Conservation (phyloP, 2,329 filamentous ascomycete genomes). For the Fusarium brachygibbosum region DNA sequence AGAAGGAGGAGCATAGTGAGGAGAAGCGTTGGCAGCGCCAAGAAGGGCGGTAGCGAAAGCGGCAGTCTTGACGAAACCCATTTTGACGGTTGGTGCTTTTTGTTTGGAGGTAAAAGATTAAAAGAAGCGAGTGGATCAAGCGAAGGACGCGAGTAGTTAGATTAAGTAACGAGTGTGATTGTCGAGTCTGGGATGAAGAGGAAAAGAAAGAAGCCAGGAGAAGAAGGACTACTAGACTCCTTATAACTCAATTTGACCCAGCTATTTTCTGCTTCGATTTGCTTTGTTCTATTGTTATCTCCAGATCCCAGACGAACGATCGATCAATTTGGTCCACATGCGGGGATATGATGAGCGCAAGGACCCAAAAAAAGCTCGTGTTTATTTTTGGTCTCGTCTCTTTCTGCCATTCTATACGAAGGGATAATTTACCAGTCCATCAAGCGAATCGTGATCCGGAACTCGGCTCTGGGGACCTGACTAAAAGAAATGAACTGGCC, state of each 20-base stretch:
- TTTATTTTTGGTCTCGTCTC: slow-evolving; percentile 30
- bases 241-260: slow-evolving; percentile 18
- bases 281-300: slow-evolving; percentile 7
- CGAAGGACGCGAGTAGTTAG: slow-evolving; percentile 18
- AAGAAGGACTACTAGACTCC: neutral
- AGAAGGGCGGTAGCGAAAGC: slow-evolving; percentile 35
- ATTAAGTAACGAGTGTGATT: slow-evolving; percentile 11
- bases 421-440: slow-evolving; percentile 15
- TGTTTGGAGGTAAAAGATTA: neutral
- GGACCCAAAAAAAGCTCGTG: slow-evolving; percentile 22
- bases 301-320: slow-evolving; percentile 11
- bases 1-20: slow-evolving; percentile 34
- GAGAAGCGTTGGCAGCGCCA: slow-evolving; percentile 36
- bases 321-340: slow-evolving; percentile 11
- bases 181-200: slow-evolving; percentile 19
- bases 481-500: neutral
- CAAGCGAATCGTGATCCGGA: slow-evolving; percentile 8
- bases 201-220: neutral
- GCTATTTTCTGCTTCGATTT: neutral
- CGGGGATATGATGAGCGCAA: slow-evolving; percentile 16
- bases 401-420: slow-evolving; percentile 17
- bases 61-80: slow-evolving; percentile 43
- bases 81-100: slow-evolving; percentile 30
- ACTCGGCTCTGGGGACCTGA: slow-evolving; percentile 7
- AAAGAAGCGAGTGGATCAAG: slow-evolving; percentile 24